A percentile compares a stretch with the other conserved stretches of the same genome.
These are phyloP conservation scores for Candida xiaguanensis DNA, from an alignment of 805 yeast genomes.

Conservation along the genomic window DNA sequence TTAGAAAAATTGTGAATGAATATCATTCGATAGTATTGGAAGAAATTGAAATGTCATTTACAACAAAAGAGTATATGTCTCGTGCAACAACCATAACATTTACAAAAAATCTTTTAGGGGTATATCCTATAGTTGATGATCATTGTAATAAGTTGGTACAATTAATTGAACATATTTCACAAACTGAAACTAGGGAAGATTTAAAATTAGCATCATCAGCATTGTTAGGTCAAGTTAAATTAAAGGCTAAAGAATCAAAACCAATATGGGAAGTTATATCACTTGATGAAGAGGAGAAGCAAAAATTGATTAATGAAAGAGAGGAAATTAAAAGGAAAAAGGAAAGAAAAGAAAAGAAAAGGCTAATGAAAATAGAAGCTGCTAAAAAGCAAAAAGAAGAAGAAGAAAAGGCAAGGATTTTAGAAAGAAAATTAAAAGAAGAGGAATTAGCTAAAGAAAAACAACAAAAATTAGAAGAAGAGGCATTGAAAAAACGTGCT, in stretches of 20 bases:
- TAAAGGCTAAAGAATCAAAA: conserved; percentile 49
- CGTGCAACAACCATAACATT: conserved; percentile 77
- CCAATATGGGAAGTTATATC: conserved; percentile 56
- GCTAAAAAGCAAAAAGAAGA: conserved; percentile 3
- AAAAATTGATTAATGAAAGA: conserved; percentile 18
- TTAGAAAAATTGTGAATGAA: conserved; percentile 40
- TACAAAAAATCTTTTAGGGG: conserved; percentile 58
- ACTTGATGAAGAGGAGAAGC: conserved; percentile 42
- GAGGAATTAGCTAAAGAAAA: too few relatives aligned
- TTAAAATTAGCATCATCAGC: conserved; percentile 75
- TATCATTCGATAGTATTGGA: conserved; percentile 54
- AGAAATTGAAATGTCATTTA: conserved; percentile 41
- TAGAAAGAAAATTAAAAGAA: conserved; percentile 2
- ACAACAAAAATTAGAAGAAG: conserved; percentile 2
- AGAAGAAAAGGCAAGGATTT: conserved; percentile 3
- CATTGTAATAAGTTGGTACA: conserved; percentile 55
- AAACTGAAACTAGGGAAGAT: conserved; percentile 69
- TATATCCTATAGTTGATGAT: conserved; percentile 65
- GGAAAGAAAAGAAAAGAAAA: conserved; percentile 13
- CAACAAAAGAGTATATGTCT: conserved; percentile 64
- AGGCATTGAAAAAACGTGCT: conserved; percentile 5
- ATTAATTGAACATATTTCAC: conserved; percentile 45
- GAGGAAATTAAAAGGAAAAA: conserved; percentile 17
- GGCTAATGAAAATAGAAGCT: neutral
- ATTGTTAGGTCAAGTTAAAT: conserved; percentile 59